phyloP scores from a whole-genome alignment of 148 eudicot species.

The Rhododendron kiyosumense region DNA sequence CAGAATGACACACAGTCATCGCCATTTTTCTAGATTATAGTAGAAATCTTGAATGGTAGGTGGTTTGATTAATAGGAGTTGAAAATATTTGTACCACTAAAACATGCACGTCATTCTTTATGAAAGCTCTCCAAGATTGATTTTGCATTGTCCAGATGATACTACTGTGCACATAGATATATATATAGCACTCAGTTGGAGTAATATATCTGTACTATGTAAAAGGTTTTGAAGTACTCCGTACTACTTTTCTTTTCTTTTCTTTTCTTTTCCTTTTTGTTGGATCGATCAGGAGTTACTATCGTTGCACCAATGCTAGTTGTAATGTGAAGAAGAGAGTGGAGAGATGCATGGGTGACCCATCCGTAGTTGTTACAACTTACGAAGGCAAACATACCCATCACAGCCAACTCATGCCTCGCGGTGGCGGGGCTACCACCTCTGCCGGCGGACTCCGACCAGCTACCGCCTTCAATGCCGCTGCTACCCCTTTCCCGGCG shows the following conservation, averaged over 20 bases:
- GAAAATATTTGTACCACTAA: neutral
- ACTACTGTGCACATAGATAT: no score
- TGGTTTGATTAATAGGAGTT: neutral
- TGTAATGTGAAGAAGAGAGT: conserved; percentile 96
- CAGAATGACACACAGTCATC: neutral
- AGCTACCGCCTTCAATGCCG: neutral
- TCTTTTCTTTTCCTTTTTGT: neutral
- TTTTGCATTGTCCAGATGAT: neutral
- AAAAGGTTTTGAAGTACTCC: neutral
- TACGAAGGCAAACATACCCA: conserved; percentile 92
- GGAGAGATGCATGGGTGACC: conserved; percentile 62
- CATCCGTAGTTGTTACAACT: conserved; percentile 72
- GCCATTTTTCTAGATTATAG: neutral
- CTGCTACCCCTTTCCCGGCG: conserved; percentile 9
- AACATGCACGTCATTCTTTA: neutral
- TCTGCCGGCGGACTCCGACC: neutral
- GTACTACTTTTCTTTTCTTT: neutral
- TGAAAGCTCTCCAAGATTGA: neutral
- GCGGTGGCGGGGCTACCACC: conserved; percentile 24
- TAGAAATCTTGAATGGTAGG: neutral
- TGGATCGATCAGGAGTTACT: conserved; percentile 62
- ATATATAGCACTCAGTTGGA: no score
- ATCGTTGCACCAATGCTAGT: conserved; percentile 71
- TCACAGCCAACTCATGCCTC: conserved; percentile 51
- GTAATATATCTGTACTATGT: neutral